Evolutionary conservation across 768 basidiomycete genomes (phyloP), one percentile per base, ranked within the genome.

Genomic region (Kwoniella pini): DNA sequence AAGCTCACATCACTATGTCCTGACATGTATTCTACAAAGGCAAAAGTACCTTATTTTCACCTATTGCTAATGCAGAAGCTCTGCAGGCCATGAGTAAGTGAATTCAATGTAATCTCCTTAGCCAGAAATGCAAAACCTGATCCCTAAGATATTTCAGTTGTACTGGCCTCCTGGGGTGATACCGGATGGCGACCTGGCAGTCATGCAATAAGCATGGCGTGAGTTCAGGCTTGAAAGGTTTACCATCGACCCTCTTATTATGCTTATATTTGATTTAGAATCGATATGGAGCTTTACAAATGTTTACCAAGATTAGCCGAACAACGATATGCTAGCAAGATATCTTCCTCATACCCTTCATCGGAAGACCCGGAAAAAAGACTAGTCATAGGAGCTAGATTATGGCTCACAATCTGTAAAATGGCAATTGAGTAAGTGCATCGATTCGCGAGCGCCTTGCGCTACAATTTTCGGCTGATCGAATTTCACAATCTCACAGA

Each of bases 181-280:
- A 64, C 63, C 3, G 46, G 36, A n/a, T 59, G 57, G 53, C 30
- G 63, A 19, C 63, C 63, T 22, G 63, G 63, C 3, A 40, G 31
- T 22, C 57, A 60, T 43, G 57, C 57, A 1, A n/a, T 64, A n/a
- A 64, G 58, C 46, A 64, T 64, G 39, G 63, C 57, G 63, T 64
- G 31, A 60, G 63, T 60, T 11, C n/a, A n/a, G n/a, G n/a, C 5
- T 40, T 42, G 5, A 12, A 19, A 42, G 11, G n/a, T n/a, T n/a
- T n/a, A n/a, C n/a, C n/a, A n/a, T n/a, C n/a, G n/a, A n/a, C n/a
- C n/a, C n/a, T n/a, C n/a, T n/a, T n/a, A 28, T 39, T 24, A 30
- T 2, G 31, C n/a, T n/a, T n/a, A n/a, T n/a, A n/a, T n/a, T n/a
- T n/a, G n/a, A n/a, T n/a, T n/a, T n/a, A 64, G 62, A 31, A 45